Evolutionary conservation across 2,329 filamentous ascomycete species (phyloP).

Genomic region (Apiospora saccharicola): DNA sequence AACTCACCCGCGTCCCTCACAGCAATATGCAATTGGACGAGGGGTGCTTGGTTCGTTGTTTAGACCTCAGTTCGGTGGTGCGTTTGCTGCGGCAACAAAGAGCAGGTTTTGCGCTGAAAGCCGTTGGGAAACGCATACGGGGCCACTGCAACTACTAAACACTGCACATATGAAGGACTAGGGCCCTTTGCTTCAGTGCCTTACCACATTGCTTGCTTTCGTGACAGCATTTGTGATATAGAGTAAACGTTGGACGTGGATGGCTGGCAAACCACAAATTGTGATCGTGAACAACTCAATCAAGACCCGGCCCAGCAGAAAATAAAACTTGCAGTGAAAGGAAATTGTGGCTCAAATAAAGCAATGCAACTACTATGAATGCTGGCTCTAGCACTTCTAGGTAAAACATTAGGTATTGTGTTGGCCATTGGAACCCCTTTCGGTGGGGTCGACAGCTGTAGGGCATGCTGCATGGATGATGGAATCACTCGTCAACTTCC

Average conservation of each 20-base stretch:
- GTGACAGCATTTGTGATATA: not conserved
- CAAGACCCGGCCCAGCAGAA: not conserved
- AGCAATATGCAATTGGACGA: not conserved
- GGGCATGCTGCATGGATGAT: not conserved
- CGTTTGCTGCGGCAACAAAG: not conserved
- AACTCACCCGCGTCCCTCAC: not conserved
- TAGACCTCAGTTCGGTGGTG: not conserved
- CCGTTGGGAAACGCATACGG: conserved; percentile 2
- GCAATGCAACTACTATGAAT: not conserved
- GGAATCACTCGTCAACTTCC: not conserved
- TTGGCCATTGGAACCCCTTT: not conserved
- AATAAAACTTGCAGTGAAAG: too few relatives aligned
- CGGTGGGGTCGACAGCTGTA: not conserved
- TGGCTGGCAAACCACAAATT: not conserved
- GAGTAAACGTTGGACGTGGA: not conserved
- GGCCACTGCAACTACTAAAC: not conserved
- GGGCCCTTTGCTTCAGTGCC: not conserved
- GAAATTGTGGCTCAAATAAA: not conserved
- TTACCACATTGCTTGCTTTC: not conserved
- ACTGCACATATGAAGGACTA: not conserved
- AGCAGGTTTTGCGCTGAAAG: not conserved
- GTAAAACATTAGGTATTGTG: not conserved
- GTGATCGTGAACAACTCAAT: not conserved
- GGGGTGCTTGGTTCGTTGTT: not conserved
- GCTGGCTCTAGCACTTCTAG: not conserved